Conservation (phyloP, 148 eudicot species). For the Drosera capensis region DNA sequence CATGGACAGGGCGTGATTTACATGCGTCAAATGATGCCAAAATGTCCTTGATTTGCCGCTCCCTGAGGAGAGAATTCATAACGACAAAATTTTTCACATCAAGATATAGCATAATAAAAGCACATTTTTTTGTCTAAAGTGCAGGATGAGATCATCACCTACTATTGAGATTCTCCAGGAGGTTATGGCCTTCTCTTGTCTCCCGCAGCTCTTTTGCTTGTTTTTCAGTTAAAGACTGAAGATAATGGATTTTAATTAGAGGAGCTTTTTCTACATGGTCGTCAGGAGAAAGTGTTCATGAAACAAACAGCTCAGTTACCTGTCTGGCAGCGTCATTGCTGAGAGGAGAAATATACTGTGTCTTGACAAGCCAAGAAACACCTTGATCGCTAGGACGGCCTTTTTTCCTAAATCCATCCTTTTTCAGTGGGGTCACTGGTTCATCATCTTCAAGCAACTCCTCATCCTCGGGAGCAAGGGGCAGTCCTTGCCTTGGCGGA, state of each 20-base stretch:
- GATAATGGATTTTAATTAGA: constrained; percentile 2
- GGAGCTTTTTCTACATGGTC: background rate
- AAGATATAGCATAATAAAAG: background rate
- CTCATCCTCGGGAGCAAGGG: constrained; percentile 83
- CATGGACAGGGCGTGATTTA: constrained; percentile 77
- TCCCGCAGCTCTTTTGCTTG: constrained; percentile 90
- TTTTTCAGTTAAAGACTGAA: constrained; percentile 81
- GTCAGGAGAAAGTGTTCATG: too few relatives aligned
- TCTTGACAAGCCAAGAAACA: constrained; percentile 92
- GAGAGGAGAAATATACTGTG: constrained; percentile 88
- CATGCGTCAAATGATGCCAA: constrained; percentile 76
- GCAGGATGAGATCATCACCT: constrained; percentile 22
- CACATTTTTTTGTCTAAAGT: background rate
- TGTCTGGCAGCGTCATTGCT: constrained; percentile 78
- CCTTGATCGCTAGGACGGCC: constrained; percentile 88
- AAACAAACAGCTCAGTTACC: too few relatives aligned
- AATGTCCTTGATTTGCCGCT: constrained; percentile 66
- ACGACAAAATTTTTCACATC: background rate
- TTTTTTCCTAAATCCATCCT: constrained; percentile 77
- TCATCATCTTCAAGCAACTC: constrained; percentile 76
- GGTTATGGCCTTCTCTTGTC: constrained; percentile 40
- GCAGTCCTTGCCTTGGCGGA: constrained; percentile 53
- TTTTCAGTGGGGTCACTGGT: constrained; percentile 60
- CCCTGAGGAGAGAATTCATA: constrained; percentile 26
- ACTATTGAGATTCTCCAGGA: constrained; percentile 47